phyloP scores from a whole-genome alignment of 805 yeast species.

The Schwanniomyces sp. region DNA sequence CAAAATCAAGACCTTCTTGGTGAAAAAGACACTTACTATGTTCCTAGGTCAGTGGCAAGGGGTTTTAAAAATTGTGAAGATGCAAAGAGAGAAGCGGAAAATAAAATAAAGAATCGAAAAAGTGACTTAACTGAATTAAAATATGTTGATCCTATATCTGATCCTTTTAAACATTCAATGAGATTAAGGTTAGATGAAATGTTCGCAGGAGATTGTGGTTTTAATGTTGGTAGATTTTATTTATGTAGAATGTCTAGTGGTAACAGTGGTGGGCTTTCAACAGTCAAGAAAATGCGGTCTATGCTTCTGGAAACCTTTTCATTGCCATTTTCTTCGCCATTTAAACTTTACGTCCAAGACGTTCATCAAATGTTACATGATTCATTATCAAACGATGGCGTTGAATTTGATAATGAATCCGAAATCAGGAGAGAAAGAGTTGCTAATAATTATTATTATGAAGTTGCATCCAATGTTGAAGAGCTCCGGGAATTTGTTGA shows the following conservation, averaged over 20 bases:
- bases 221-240: conserved; percentile 39
- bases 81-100: conserved; percentile 30
- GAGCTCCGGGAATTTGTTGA: conserved; percentile 28
- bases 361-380: conserved; percentile 30
- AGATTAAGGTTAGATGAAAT: conserved; percentile 33
- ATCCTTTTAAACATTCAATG: conserved; percentile 34
- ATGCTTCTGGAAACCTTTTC: conserved; percentile 14
- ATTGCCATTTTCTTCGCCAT: conserved; percentile 20
- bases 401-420: conserved; percentile 36
- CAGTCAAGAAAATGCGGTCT: conserved; percentile 32
- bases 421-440: conserved; percentile 3
- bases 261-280: conserved; percentile 34
- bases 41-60: conserved; percentile 30
- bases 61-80: conserved; percentile 34
- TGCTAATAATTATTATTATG: conserved; percentile 26
- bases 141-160: conserved; percentile 40
- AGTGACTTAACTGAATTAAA: conserved; percentile 15
- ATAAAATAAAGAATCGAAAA: conserved; percentile 27
- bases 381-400: conserved; percentile 26
- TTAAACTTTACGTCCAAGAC: conserved; percentile 44
- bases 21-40: conserved; percentile 38
- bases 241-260: conserved; percentile 36
- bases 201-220: conserved; percentile 41
- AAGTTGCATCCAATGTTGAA: conserved; percentile 31
- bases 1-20: conserved; percentile 36